These are phyloP conservation scores for Raddia guianensis DNA, from an alignment of 176 grass and related monocot genomes.

Conservation along the genomic window DNA sequence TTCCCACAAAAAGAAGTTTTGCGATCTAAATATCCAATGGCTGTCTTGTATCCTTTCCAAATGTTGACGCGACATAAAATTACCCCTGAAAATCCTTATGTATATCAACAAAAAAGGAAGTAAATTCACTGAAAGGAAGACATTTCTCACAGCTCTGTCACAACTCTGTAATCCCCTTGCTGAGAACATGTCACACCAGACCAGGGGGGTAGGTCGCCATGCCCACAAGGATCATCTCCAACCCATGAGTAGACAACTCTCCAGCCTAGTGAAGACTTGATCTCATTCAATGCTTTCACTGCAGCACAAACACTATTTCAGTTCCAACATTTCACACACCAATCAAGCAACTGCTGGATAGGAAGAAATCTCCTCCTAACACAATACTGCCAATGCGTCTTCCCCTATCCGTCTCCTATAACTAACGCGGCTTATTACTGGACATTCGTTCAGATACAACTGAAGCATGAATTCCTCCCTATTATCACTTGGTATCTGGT, in stretches of 20 bases:
- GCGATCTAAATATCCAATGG: not conserved
- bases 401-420: no score
- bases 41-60: not conserved
- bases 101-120: not conserved
- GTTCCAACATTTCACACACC: not conserved
- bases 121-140: slow-evolving; percentile 27
- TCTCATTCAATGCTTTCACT: slow-evolving; percentile 99
- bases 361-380: not conserved
- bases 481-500: not conserved
- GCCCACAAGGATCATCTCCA: slow-evolving; percentile 92
- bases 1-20: not conserved
- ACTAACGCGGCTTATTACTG: not conserved
- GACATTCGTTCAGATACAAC: not conserved
- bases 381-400: not conserved
- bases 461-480: not conserved
- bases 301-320: slow-evolving; percentile 41
- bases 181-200: slow-evolving; percentile 96
- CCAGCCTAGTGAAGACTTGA: slow-evolving; percentile 94
- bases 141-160: slow-evolving; percentile 87
- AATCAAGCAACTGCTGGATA: not conserved
- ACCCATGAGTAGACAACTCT: slow-evolving; percentile 99
- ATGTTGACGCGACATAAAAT: not conserved
- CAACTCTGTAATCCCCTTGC: slow-evolving; percentile 96
- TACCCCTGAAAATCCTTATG: not conserved
- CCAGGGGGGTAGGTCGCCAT: slow-evolving; percentile 92